Evolutionary conservation across 1,139 yeast species (phyloP).

Genomic region (Yamadazyma friedrichii): DNA sequence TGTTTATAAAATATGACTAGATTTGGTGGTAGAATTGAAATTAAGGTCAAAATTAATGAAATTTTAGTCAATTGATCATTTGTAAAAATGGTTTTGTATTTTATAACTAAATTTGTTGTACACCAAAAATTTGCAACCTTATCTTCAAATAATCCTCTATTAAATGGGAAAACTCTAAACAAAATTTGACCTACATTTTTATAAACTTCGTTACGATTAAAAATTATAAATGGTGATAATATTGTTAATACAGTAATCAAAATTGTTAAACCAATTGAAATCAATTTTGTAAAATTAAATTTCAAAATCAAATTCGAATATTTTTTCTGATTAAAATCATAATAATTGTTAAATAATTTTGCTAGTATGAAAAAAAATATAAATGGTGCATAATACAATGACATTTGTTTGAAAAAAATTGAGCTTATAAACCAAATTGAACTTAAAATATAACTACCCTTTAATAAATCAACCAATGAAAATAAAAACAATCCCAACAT

Average conservation of each 20-base stretch:
- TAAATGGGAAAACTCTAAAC: slow-evolving; percentile 83
- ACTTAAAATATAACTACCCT: slow-evolving; percentile 63
- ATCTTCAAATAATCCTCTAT: slow-evolving; percentile 95
- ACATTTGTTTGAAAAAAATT: slow-evolving; percentile 91
- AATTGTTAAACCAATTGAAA: slow-evolving; percentile 64
- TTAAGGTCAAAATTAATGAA: slow-evolving; percentile 63
- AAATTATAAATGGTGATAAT: slow-evolving; percentile 60
- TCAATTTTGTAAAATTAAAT: slow-evolving; percentile 45
- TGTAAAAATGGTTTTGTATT: slow-evolving; percentile 59
- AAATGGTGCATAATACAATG: slow-evolving; percentile 87
- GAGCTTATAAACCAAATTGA: slow-evolving; percentile 80
- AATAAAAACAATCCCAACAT: slow-evolving; percentile 85
- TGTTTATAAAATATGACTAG: slow-evolving; percentile 52
- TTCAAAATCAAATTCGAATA: slow-evolving; percentile 11
- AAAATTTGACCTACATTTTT: slow-evolving; percentile 36
- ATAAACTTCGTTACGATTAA: slow-evolving; percentile 16
- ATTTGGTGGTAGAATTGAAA: slow-evolving; percentile 69
- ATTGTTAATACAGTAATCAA: slow-evolving; percentile 49
- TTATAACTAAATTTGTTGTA: slow-evolving; percentile 72
- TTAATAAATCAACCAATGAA: slow-evolving; percentile 63
- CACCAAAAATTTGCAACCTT: slow-evolving; percentile 99
- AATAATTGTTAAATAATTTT: slow-evolving; percentile 24
- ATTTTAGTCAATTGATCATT: slow-evolving; percentile 58
- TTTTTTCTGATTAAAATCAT: slow-evolving; percentile 15
- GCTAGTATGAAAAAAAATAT: slow-evolving; percentile 76